A percentile compares a stretch with the other conserved stretches of the same genome.
Conservation (phyloP, 768 basidiomycete species). For the Mycena epipterygia region DNA sequence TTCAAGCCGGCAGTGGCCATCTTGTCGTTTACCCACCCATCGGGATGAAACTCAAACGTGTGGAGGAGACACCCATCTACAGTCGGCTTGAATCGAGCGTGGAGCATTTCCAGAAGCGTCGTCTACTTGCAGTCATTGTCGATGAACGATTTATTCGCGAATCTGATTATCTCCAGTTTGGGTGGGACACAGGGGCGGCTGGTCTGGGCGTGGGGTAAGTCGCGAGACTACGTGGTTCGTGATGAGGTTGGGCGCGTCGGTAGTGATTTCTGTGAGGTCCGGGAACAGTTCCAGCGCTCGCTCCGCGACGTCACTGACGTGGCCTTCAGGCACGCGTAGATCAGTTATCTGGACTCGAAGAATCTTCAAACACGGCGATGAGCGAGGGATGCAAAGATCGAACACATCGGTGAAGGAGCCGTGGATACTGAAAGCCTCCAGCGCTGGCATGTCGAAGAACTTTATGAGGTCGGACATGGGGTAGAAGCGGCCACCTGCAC, state of each 20-base stretch:
- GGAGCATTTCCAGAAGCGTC: background rate
- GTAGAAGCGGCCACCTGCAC: too few relatives aligned
- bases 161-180: slow-evolving; percentile 36
- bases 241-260: slow-evolving; percentile 1
- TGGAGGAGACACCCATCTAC: background rate
- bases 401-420: background rate
- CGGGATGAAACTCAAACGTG: background rate
- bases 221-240: background rate
- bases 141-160: slow-evolving; percentile 8
- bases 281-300: slow-evolving; percentile 6
- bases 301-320: too few relatives aligned
- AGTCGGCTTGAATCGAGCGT: background rate
- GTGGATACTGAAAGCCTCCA: background rate
- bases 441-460: slow-evolving; percentile 18
- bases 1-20: background rate
- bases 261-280: slow-evolving; percentile 10
- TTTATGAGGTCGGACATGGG: background rate
- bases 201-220: background rate
- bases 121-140: slow-evolving; percentile 5
- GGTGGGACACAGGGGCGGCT: background rate
- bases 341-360: background rate
- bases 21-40: background rate
- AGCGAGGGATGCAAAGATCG: background rate
- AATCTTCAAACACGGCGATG: slow-evolving; percentile 2
- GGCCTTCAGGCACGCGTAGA: background rate